A percentile compares a stretch with the other conserved stretches of the same genome.
phyloP scores from a whole-genome alignment of 768 basidiomycete genomes.

The Stropharia rugosoannulata region DNA sequence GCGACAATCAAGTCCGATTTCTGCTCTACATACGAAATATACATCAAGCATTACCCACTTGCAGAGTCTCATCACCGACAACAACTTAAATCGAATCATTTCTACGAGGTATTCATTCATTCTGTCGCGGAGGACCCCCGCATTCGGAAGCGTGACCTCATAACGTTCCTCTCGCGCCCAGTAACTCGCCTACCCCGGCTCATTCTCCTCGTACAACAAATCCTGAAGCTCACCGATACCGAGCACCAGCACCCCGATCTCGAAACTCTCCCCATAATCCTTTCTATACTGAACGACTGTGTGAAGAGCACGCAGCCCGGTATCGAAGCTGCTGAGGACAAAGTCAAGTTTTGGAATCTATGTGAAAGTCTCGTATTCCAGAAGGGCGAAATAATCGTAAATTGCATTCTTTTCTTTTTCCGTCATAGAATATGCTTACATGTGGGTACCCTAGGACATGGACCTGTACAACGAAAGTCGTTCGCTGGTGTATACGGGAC shows the following conservation, averaged over 20 bases:
- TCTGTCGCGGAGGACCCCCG: constrained; percentile 62
- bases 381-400: constrained; percentile 80
- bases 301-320: constrained; percentile 89
- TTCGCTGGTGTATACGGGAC: constrained; percentile 65
- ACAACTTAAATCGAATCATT: constrained; percentile 66
- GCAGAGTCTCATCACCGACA: constrained; percentile 80
- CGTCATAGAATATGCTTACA: background rate
- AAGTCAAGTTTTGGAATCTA: constrained; percentile 84
- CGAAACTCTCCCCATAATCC: constrained; percentile 71
- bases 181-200: constrained; percentile 87
- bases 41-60: constrained; percentile 88
- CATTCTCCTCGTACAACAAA: constrained; percentile 68
- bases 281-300: constrained; percentile 65
- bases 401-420: too few relatives aligned
- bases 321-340: constrained; percentile 84
- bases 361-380: constrained; percentile 74
- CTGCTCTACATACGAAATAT: constrained; percentile 69
- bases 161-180: constrained; percentile 82
- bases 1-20: constrained; percentile 49
- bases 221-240: constrained; percentile 61
- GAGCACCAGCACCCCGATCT: constrained; percentile 77
- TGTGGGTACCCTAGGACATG: constrained; percentile 59
- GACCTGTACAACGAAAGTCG: constrained; percentile 78
- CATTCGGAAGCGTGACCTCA: constrained; percentile 71
- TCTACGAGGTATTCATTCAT: constrained; percentile 68